phyloP scores from a whole-genome alignment of 805 yeast species.

The Pichia cephalocereana region DNA sequence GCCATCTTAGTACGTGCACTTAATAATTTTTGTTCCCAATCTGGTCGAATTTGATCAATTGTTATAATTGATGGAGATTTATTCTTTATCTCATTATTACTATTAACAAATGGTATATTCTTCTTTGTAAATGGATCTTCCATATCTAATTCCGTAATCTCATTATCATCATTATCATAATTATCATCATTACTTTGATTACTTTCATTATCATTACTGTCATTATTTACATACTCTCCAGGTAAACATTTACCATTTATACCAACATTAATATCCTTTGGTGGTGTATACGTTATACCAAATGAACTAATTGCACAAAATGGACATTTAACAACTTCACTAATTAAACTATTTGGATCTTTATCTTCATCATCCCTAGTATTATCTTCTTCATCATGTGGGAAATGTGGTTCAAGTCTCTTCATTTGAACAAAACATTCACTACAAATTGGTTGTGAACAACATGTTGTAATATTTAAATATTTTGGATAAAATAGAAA shows the following conservation, averaged over 20 bases:
- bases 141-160: slow-evolving; percentile 2
- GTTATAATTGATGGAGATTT: slow-evolving; percentile 49
- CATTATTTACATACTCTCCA: slow-evolving; percentile 20
- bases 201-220: slow-evolving; percentile 5
- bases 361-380: slow-evolving; percentile 16
- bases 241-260: slow-evolving; percentile 45
- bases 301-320: slow-evolving; percentile 84
- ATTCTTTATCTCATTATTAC: background rate
- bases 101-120: background rate
- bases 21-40: slow-evolving; percentile 73
- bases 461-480: slow-evolving; percentile 76
- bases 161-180: no score
- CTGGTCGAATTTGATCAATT: slow-evolving; percentile 81
- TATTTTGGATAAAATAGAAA: slow-evolving; percentile 76
- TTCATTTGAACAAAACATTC: slow-evolving; percentile 96
- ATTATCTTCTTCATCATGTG: slow-evolving; percentile 50
- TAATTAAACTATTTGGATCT: slow-evolving; percentile 57
- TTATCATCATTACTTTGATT: background rate
- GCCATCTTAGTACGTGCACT: slow-evolving; percentile 72
- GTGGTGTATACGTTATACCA: slow-evolving; percentile 76
- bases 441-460: slow-evolving; percentile 87
- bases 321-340: slow-evolving; percentile 89
- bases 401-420: slow-evolving; percentile 87
- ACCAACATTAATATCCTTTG: slow-evolving; percentile 43
- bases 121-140: slow-evolving; percentile 5